Conservation (phyloP, 2,329 filamentous ascomycete genomes). For the Ophiocordyceps sinensis region DNA sequence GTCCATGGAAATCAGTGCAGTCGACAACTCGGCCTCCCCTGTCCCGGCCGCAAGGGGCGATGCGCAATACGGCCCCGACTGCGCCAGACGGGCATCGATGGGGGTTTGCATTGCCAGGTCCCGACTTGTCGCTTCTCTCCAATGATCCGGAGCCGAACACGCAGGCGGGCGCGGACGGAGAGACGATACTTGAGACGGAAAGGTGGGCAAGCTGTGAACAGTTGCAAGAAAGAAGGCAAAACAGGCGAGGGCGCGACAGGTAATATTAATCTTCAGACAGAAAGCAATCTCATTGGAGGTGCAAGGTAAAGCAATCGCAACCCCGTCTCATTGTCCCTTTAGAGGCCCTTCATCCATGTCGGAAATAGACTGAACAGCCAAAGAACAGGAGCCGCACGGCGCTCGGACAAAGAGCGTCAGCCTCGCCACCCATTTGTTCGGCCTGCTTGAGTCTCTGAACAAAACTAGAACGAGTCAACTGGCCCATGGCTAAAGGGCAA, state of each 20-base stretch:
- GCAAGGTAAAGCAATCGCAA: not conserved
- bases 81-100: too few species aligned
- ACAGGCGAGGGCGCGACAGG: not conserved
- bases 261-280: not conserved
- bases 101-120: too few species aligned
- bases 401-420: not conserved
- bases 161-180: too few species aligned
- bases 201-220: not conserved
- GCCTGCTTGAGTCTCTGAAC: conserved; percentile 1
- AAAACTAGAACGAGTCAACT: not conserved
- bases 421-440: not conserved
- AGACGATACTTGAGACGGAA: not conserved
- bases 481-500: not conserved
- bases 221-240: not conserved
- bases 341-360: not conserved
- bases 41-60: too few species aligned
- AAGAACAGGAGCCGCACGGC: not conserved
- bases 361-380: conserved; percentile 1
- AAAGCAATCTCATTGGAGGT: not conserved
- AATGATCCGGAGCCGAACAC: too few species aligned
- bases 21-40: too few species aligned
- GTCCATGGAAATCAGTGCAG: too few species aligned
- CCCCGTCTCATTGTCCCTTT: conserved; percentile 1
- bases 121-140: too few species aligned
- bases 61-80: too few species aligned